Evolutionary conservation across 768 basidiomycete genomes (phyloP), one percentile per base, ranked within the genome.

Genomic region (Neoboletus magnificus): DNA sequence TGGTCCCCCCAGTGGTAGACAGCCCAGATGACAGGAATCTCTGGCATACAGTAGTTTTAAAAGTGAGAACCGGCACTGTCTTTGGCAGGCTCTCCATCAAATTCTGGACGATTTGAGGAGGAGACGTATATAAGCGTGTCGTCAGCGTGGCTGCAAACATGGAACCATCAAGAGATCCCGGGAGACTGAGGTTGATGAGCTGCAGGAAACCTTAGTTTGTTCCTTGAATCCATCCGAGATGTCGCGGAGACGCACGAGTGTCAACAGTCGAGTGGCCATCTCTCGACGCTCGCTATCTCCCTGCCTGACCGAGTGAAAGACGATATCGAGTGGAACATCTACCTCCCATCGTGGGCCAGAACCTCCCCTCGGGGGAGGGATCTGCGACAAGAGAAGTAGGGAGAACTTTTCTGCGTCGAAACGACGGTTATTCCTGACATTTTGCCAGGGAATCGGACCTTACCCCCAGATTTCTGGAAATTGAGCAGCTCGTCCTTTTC

Each of bases 401-500:
- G 85, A 86, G 58, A 79, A 75, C 50, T 55, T 71, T 39, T 60
- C 79, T 81, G 55, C 23, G 36, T 13, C 10, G 43, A 52, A 50
- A 49, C 18, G 33, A 55, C 8, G 46, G 59, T 58, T 41, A 61
- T 50, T 47, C 50, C 48, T 20, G 44, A 56, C 29, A 42, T 39
- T 47, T 25, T 50, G 29, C 42, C 56, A 59, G 23, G 13, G 41
- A 25, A 32, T 49, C 37, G 52, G 37, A 36, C 12, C 46, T 48
- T 58, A 57, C 58, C 64, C 48, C 74, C 74, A 54, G 70, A 67
- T 16, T 60, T 58, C 41, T 65, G 64, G 54, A 72, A 70, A 10
- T 64, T 62, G 47, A 70, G 55, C 11, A 61, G 57, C 61, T 89
- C 83, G 56, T 91, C 88, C 59, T 78, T 80, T 64, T 92, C 87